Percentiles rank a stretch among this genome's conserved stretches.
phyloP scores from a whole-genome alignment of 2,329 filamentous ascomycete species.

The Venturia asperata region DNA sequence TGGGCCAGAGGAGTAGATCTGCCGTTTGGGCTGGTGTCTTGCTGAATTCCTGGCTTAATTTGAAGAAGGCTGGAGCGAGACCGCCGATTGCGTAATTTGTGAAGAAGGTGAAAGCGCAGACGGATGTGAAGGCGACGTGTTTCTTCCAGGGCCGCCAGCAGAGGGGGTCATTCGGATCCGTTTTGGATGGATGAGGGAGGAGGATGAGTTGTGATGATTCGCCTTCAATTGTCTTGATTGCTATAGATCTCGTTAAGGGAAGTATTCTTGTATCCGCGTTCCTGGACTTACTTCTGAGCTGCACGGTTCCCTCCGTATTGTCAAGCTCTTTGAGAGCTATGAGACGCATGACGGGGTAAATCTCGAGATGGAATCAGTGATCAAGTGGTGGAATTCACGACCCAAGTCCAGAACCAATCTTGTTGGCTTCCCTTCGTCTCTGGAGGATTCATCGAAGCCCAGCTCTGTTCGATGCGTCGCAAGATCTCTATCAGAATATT shows the following conservation, averaged over 20 bases:
- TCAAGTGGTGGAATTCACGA: background rate
- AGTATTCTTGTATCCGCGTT: background rate
- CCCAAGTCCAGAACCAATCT: slow-evolving; percentile 15
- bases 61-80: slow-evolving; percentile 38
- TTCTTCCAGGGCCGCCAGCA: slow-evolving; percentile 44
- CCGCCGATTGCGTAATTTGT: slow-evolving; percentile 42
- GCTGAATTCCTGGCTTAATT: slow-evolving; percentile 40
- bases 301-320: slow-evolving; percentile 35
- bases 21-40: slow-evolving; percentile 41
- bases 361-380: background rate
- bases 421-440: slow-evolving; percentile 5
- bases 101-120: slow-evolving; percentile 46
- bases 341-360: slow-evolving; percentile 25
- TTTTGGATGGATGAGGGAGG: slow-evolving; percentile 41
- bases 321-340: slow-evolving; percentile 32
- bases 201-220: slow-evolving; percentile 33
- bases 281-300: slow-evolving; percentile 26
- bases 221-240: slow-evolving; percentile 21
- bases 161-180: slow-evolving; percentile 44
- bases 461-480: background rate
- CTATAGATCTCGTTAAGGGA: background rate
- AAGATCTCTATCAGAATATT: background rate
- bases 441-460: background rate
- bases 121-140: slow-evolving; percentile 37
- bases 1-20: slow-evolving; percentile 34